Percentiles rank a stretch among this genome's conserved stretches.
Evolutionary conservation across 805 yeast species (phyloP).

Genomic region (Saturnispora bothae): DNA sequence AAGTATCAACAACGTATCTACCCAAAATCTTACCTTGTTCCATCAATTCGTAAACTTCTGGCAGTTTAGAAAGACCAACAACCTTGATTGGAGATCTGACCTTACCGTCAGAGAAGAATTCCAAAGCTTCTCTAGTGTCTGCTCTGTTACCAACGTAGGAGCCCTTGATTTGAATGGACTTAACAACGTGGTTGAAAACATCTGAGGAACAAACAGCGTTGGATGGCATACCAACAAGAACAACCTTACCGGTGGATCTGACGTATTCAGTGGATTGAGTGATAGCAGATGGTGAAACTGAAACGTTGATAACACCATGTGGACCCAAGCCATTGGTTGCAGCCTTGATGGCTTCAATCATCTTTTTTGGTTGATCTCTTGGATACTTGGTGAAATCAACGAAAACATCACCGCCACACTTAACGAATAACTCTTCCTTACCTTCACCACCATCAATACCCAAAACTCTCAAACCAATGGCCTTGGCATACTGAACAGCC

Average conservation of each 20-base stretch:
- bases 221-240: constrained; percentile 53
- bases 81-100: constrained; percentile 45
- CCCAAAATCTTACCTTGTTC: constrained; percentile 55
- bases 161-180: constrained; percentile 43
- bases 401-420: constrained; percentile 37
- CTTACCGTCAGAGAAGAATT: constrained; percentile 41
- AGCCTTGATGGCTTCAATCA: constrained; percentile 30
- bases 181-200: constrained; percentile 46
- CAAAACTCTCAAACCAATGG: constrained; percentile 38
- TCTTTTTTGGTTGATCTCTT: constrained; percentile 25
- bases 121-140: constrained; percentile 49
- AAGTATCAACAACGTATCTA: constrained; percentile 53
- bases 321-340: constrained; percentile 39
- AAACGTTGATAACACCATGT: constrained; percentile 42
- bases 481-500: constrained; percentile 41
- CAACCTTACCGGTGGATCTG: constrained; percentile 48
- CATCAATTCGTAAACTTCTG: constrained; percentile 41
- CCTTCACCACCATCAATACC: constrained; percentile 42
- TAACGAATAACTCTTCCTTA: constrained; percentile 31
- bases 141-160: constrained; percentile 55
- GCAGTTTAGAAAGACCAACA: constrained; percentile 43
- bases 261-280: constrained; percentile 32
- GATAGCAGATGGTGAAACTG: constrained; percentile 41
- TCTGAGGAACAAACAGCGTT: constrained; percentile 42
- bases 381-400: constrained; percentile 32